These are phyloP conservation scores for Crithidia acanthocephali DNA, from an alignment of 208 protist species.

Conservation along the genomic window DNA sequence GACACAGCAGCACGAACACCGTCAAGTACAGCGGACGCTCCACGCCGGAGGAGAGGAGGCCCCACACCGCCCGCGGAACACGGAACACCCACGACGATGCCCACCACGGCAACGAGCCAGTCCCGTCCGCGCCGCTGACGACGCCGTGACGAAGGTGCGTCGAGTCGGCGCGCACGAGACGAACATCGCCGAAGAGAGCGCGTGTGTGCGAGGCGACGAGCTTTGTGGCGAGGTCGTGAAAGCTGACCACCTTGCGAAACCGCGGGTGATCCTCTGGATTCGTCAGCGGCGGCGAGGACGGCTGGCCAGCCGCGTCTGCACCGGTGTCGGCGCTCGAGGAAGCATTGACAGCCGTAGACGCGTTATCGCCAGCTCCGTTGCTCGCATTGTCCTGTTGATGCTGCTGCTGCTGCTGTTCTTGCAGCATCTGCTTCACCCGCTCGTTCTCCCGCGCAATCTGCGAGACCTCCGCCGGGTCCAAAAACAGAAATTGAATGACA, in stretches of 20 bases:
- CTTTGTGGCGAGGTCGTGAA: slow-evolving; percentile 23
- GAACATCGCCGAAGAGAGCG: slow-evolving; percentile 13
- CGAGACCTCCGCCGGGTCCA: slow-evolving; percentile 16
- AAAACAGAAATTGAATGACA: slow-evolving; percentile 25
- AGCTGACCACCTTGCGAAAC: slow-evolving; percentile 28
- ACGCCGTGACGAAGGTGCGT: neutral
- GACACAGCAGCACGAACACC: slow-evolving; percentile 21
- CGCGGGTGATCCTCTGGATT: slow-evolving; percentile 22
- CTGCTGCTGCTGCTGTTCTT: slow-evolving; percentile 14
- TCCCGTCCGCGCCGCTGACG: no score
- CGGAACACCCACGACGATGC: slow-evolving; percentile 12
- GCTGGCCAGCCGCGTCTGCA: neutral
- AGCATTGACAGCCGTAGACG: neutral
- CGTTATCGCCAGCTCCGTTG: neutral
- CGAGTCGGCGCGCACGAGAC: neutral
- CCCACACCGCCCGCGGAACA: slow-evolving; percentile 1
- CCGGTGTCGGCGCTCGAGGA: neutral
- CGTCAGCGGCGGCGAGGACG: neutral
- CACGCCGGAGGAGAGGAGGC: slow-evolving; percentile 7
- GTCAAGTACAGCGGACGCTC: slow-evolving; percentile 19
- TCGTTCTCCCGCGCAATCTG: slow-evolving; percentile 19
- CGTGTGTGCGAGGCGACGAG: slow-evolving; percentile 21
- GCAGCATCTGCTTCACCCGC: slow-evolving; percentile 13
- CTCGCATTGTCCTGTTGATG: neutral
- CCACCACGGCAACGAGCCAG: slow-evolving; percentile 6